phyloP scores from a whole-genome alignment of 108 stramenopile species.

The Skeletonema menzelii region DNA sequence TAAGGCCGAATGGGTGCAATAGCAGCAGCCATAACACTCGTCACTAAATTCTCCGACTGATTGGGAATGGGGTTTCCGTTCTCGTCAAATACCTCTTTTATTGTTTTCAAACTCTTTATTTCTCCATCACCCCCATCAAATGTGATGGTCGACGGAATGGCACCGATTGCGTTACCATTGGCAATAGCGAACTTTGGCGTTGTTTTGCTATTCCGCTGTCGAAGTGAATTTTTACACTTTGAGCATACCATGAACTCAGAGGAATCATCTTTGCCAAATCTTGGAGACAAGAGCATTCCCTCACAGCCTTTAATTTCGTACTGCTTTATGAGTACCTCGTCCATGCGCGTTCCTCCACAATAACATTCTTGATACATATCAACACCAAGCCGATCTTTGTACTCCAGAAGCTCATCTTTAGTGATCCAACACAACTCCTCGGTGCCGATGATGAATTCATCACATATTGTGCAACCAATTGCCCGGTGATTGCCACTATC shows the following conservation, averaged over 20 bases:
- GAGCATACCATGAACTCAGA: slow-evolving; percentile 7
- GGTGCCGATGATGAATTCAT: slow-evolving; percentile 18
- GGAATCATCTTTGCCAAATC: slow-evolving; percentile 3
- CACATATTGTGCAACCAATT: slow-evolving; percentile 12
- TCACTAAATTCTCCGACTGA: neutral
- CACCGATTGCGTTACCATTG: slow-evolving; percentile 16
- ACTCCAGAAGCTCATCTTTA: neutral
- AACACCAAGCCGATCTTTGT: slow-evolving; percentile 1
- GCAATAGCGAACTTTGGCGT: slow-evolving; percentile 16
- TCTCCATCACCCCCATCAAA: neutral
- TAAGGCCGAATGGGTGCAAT: slow-evolving; percentile 11
- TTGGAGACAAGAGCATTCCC: slow-evolving; percentile 11
- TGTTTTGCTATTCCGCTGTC: neutral
- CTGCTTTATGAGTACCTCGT: slow-evolving; percentile 3
- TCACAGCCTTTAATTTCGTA: slow-evolving; percentile 17
- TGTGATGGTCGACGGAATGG: neutral
- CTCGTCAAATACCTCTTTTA: neutral
- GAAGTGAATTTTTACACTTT: slow-evolving; percentile 5
- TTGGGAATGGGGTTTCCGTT: neutral
- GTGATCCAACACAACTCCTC: neutral
- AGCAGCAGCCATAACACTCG: slow-evolving; percentile 5
- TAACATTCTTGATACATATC: slow-evolving; percentile 9
- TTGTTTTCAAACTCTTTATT: neutral
- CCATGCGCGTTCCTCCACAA: neutral
- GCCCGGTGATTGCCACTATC: neutral